Base-by-base conservation (phyloP, 345 rosid genomes). In the Eucalyptus camaldulensis region DNA sequence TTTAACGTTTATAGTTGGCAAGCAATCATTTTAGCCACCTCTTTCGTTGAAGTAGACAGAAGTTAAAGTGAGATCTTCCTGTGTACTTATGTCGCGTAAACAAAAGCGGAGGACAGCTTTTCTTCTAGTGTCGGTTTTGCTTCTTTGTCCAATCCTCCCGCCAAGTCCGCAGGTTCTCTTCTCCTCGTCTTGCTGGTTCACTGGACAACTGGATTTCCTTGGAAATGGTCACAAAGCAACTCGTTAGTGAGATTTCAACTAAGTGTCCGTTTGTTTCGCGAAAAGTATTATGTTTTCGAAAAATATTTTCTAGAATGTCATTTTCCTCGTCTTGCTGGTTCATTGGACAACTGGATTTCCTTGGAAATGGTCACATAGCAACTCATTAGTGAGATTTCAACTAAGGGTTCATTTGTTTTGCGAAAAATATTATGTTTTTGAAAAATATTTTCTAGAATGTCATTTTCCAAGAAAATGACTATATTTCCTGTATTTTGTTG, bases 191-290 rank as follows among this genome's bases (percentile, higher is more conserved):
- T 16, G 80, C 43, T 69, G 1, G 43, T 69, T 69, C 43, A 69
- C 0, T 69, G 80, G 80, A 37, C 81, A 8, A 33, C 14, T 37
- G 45, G 45, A 19, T 53, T 53, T 53, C 58, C 56, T 53, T 7
- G 56, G 56, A 16, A 53, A 19, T 53, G 3, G 53, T 50, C 21
- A 1, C 21, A 16, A 0, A 16, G 13, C 81, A 69, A 69, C 69
- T 33, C 1, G 16, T 62, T 13, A 3, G 69, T 27, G 69, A 62
- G 69, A 60, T 62, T 62, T 7, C 69, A 60, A 60, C 16, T 3
- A 27, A 62, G 0, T 3, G 21, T 17, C 6, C 44, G 6, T 22
- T 72, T 0, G 0, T 49, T 49, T 49, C 2, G 2, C 1, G 0
- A 49, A 49, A 49, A 49, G 1, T 49, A 49, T 49, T 13, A 49